Evolutionary conservation across 202 grass and related monocot genomes (phyloP).

Genomic region (Tripidium arundinaceum): DNA sequence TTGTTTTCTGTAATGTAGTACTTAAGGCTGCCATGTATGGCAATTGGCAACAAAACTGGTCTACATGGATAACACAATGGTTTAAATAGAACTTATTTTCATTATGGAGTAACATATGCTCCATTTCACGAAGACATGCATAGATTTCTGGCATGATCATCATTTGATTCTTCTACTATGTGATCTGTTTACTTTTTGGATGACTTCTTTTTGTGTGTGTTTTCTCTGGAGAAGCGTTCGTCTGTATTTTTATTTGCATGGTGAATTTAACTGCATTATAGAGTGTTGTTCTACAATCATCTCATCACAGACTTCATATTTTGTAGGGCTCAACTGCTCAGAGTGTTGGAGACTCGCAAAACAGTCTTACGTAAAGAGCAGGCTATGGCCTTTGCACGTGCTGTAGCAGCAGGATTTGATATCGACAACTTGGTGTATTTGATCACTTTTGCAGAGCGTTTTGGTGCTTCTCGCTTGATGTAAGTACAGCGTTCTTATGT

Average conservation of each 20-base stretch:
- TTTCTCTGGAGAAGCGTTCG: neutral
- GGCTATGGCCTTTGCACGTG: slow-evolving; percentile 97
- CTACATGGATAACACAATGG: slow-evolving; percentile 6
- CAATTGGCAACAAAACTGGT: neutral
- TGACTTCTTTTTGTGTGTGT: neutral
- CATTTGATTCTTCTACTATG: neutral
- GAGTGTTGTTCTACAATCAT: neutral
- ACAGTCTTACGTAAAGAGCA: slow-evolving; percentile 86
- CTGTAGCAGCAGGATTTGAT: slow-evolving; percentile 87
- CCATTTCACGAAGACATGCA: slow-evolving; percentile 6
- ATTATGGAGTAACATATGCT: slow-evolving; percentile 18
- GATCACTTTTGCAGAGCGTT: slow-evolving; percentile 75
- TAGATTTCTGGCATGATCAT: neutral
- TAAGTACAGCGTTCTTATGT: slow-evolving; percentile 40
- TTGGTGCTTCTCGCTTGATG: slow-evolving; percentile 87
- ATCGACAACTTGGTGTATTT: slow-evolving; percentile 75
- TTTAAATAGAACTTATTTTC: neutral
- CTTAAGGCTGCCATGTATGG: neutral
- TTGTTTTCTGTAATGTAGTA: neutral
- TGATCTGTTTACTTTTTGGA: neutral
- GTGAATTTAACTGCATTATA: slow-evolving; percentile 4
- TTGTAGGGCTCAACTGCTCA: slow-evolving; percentile 84
- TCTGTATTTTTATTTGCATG: neutral
- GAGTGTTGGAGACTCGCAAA: slow-evolving; percentile 83
- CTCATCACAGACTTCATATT: slow-evolving; percentile 7